phyloP scores from a whole-genome alignment of 148 eudicot species.

The Cornus kousa region DNA sequence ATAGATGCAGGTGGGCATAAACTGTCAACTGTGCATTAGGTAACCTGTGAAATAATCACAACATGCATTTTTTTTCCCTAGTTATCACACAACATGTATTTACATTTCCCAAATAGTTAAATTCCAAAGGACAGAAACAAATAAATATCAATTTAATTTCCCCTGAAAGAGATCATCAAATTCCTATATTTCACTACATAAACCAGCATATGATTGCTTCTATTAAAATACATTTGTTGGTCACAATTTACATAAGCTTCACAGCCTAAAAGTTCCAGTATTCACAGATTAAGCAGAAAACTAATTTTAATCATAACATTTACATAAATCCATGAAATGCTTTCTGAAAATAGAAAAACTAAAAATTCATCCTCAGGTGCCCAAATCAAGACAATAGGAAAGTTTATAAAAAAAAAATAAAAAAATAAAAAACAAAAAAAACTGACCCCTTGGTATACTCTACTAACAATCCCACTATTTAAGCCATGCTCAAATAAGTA shows the following conservation, averaged over 20 bases:
- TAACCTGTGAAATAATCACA: not conserved
- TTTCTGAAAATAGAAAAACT: not conserved
- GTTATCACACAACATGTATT: not conserved
- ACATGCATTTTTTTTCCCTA: not conserved
- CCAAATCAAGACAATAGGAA: not conserved
- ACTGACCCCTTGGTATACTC: no score
- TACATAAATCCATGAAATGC: not conserved
- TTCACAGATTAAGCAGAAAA: not conserved
- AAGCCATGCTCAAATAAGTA: not conserved
- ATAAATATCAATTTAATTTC: not conserved
- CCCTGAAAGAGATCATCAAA: not conserved
- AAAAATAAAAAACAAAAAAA: not conserved
- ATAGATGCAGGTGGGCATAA: not conserved
- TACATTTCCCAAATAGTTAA: not conserved
- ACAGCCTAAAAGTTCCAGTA: no score
- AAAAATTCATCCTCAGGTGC: not conserved
- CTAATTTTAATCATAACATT: not conserved
- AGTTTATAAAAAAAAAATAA: not conserved
- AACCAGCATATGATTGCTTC: not conserved
- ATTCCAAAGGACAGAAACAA: not conserved
- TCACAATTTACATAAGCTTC: not conserved
- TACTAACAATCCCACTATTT: not conserved
- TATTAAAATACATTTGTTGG: not conserved
- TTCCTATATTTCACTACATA: not conserved
- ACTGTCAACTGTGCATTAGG: not conserved